Base-by-base conservation (phyloP, 768 basidiomycete species). In the Lentinula guzmanii region DNA sequence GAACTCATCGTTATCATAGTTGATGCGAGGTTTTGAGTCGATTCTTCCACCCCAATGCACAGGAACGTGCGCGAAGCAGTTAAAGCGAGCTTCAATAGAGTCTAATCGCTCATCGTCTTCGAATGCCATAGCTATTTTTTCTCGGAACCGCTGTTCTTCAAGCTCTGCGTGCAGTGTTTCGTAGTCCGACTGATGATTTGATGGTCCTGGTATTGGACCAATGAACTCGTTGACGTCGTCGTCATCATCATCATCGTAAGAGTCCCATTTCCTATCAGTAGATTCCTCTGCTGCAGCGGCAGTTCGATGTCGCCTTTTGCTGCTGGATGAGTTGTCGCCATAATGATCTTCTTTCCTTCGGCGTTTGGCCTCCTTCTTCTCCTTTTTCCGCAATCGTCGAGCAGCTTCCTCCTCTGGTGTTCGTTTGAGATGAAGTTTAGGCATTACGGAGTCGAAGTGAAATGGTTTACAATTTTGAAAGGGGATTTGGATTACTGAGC, bases 81-180 rank as follows among this genome's bases (percentile, higher is more conserved):
- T 90, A 65, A 92, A 75, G 41, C 75, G 79, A 4, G 86, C 77
- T 69, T 89, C 82, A 43, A 91, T 67, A 2, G 77, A 77, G 62
- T 89, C 86, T 35, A 90, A 69, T 45, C 84, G 77, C 61, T 87
- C 86, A 63, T 93, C 91, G 34, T 91, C 89, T 50, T 79, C 87
- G 67, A 89, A 75, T 9, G 88, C 89, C 50, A 80, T 84, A 65
- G 83, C 83, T 77, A 93, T 78, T 74, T 86, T 93, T 65, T 89
- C 86, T 46, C 82, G 77, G 70, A 92, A 95, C 33, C 74, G 74
- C 61, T 77, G 71, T 54, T 91, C 88, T 63, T 92, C 90, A 34
- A 83, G 64, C 61, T 86, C 81, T 0, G 80, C 80, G 28, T 71
- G 73, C 8, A 85, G 74, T 39, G 76, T 67, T 21, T 85, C 85